Evolutionary conservation across 2,329 filamentous ascomycete species (phyloP).

Genomic region (Trichoderma afroharzianum): DNA sequence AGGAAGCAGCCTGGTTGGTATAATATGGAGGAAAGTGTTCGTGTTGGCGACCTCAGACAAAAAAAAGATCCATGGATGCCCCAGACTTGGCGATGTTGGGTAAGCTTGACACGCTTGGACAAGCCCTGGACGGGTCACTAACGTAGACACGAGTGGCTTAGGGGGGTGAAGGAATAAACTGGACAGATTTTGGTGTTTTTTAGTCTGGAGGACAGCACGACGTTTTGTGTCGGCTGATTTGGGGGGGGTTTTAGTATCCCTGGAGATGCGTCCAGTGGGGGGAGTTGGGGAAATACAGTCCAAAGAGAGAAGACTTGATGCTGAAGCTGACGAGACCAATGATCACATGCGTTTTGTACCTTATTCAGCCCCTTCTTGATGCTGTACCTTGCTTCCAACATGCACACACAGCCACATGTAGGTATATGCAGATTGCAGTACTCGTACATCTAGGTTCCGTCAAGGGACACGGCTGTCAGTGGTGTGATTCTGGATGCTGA

Average conservation of each 20-base stretch:
- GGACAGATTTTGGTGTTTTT: background rate
- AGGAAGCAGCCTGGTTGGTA: background rate
- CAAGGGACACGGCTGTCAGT: background rate
- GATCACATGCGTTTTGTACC: background rate
- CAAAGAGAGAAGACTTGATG: background rate
- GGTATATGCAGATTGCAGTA: background rate
- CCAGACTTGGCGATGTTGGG: background rate
- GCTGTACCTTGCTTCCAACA: background rate
- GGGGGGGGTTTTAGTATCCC: too few species aligned
- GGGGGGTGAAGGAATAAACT: background rate
- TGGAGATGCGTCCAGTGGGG: too few species aligned
- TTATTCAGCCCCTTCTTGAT: background rate
- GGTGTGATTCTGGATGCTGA: background rate
- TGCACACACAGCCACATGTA: background rate
- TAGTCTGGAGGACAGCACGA: background rate
- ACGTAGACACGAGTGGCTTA: background rate
- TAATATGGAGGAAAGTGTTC: background rate
- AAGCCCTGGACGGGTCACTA: conserved; percentile 2
- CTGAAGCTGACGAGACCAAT: background rate
- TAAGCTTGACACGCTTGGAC: background rate
- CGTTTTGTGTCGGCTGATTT: background rate
- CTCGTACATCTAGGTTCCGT: background rate
- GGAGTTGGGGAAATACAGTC: background rate
- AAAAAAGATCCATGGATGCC: background rate
- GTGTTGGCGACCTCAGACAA: background rate